Evolutionary conservation across 345 rosid species (phyloP).

Genomic region (Punica granatum): DNA sequence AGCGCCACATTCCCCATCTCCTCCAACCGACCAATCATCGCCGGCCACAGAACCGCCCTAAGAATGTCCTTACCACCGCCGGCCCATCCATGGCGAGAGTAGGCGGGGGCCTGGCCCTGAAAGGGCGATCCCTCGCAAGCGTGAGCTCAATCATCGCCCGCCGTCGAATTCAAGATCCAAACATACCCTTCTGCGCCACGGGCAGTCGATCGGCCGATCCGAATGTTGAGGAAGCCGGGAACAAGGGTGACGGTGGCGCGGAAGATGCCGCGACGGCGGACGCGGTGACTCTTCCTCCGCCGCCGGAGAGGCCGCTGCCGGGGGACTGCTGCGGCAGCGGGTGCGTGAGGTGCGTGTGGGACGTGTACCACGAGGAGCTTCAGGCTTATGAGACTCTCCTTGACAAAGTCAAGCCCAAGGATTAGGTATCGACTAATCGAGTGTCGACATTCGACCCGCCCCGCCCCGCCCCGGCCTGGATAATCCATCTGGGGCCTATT

Average conservation of each 20-base stretch:
- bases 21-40: slow-evolving; percentile 6
- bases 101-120: slow-evolving; percentile 3
- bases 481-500: too few species aligned
- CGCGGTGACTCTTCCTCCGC: slow-evolving; percentile 33
- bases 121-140: not conserved
- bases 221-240: not conserved
- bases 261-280: slow-evolving; percentile 11
- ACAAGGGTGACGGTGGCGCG: slow-evolving; percentile 7
- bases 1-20: not conserved
- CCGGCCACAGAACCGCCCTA: not conserved
- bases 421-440: not conserved
- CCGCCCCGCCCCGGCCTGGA: too few species aligned
- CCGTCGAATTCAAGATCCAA: slow-evolving; percentile 3
- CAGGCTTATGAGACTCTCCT: slow-evolving; percentile 55
- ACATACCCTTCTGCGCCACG: slow-evolving; percentile 2
- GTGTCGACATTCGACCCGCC: not conserved
- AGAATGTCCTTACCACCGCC: not conserved
- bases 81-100: slow-evolving; percentile 1
- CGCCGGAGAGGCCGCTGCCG: slow-evolving; percentile 89
- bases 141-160: not conserved
- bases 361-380: slow-evolving; percentile 82
- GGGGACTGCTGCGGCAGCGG: slow-evolving; percentile 98
- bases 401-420: slow-evolving; percentile 7
- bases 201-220: not conserved
- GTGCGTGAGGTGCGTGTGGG: slow-evolving; percentile 98